Conservation (phyloP, 1,139 yeast genomes). For the Saccharomyces hybrid region DNA sequence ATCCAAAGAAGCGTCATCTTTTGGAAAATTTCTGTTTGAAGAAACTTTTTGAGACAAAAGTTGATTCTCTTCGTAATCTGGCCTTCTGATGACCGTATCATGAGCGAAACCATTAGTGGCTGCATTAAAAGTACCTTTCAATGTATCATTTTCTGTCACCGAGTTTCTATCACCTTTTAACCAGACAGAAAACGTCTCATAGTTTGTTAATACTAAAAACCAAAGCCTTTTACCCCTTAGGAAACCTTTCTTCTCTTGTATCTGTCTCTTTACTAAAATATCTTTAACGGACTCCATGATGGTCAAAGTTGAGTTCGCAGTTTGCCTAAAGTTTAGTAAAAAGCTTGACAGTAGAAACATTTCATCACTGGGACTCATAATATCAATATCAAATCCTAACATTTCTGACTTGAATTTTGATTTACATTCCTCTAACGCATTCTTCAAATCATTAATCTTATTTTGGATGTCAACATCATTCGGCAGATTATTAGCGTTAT, state of each 20-base stretch:
- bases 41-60: constrained; percentile 17
- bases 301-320: constrained; percentile 30
- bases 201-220: constrained; percentile 35
- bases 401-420: constrained; percentile 30
- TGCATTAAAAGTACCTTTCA: constrained; percentile 28
- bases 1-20: constrained; percentile 1
- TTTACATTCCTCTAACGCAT: constrained; percentile 33
- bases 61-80: constrained; percentile 24
- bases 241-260: constrained; percentile 32
- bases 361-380: constrained; percentile 41
- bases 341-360: constrained; percentile 43
- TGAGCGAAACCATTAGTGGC: constrained; percentile 11
- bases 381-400: constrained; percentile 22
- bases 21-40: constrained; percentile 2
- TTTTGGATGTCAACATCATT: constrained; percentile 27
- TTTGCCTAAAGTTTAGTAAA: constrained; percentile 39
- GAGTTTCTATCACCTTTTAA: constrained; percentile 23
- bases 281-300: constrained; percentile 31
- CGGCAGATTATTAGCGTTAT: constrained; percentile 15
- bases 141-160: constrained; percentile 32
- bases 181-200: constrained; percentile 33
- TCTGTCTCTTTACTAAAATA: constrained; percentile 30
- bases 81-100: constrained; percentile 16
- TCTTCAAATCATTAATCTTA: constrained; percentile 23
- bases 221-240: constrained; percentile 36